Evolutionary conservation across 257 asterid genomes (phyloP), one percentile per base, ranked within the genome.

Genomic region (Echium plantagineum): DNA sequence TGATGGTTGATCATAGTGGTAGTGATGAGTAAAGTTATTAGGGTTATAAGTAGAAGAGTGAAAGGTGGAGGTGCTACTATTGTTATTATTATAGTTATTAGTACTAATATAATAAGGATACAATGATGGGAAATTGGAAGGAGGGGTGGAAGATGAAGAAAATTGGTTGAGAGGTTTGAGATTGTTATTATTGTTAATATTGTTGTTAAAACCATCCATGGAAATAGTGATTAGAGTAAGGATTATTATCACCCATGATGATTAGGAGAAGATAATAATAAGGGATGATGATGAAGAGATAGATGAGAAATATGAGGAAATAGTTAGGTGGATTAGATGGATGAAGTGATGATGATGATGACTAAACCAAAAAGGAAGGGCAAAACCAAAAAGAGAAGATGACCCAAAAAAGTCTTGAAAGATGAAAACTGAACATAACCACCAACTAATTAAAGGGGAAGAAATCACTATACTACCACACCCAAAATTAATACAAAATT

Each of bases 191-290:
- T 64, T 78, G 62, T 66, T 77, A 73, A n/a, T n/a, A n/a, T n/a
- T n/a, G n/a, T n/a, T n/a, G n/a, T n/a, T n/a, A n/a, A n/a, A 85
- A 78, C 77, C 78, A 76, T 31, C 77, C 82, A 73, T 78, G 69
- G 69, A 69, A 63, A 69, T 73, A 69, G 58, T 72, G 63, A 16
- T 69, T 75, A 67, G 73, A 63, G 74, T 77, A 72, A 4, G 84
- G 88, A 79, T n/a, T n/a, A n/a, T n/a, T n/a, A n/a, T 85, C 84
- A 62, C 78, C 57, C 95, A 85, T 85, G 82, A 62, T 71, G 1
- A 24, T 42, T 10, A 42, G 49, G 13, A 42, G 15, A 13, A 42
- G 17, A 16, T 42, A 10, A n/a, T n/a, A n/a, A 24, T 24, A 24
- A 3, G 17, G 46, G 69, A 47, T 24, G n/a, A n/a, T n/a, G n/a